Evolutionary conservation across 495 filamentous ascomycete genomes (phyloP).

Genomic region (Aspergillus homomorphus): DNA sequence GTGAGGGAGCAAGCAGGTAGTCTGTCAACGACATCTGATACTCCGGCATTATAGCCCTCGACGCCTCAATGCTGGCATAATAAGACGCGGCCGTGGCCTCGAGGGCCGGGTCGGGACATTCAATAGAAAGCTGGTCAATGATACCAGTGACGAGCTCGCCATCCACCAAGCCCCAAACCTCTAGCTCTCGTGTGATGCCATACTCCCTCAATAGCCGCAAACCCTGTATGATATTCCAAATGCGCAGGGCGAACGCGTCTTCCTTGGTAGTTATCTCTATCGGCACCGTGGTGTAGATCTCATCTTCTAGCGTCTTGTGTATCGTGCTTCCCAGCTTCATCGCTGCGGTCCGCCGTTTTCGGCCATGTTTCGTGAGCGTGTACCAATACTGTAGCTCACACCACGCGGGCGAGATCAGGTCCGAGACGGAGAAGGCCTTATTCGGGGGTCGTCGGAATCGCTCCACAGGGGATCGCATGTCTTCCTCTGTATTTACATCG

Average conservation of each 20-base stretch:
- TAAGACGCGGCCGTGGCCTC: constrained; percentile 49
- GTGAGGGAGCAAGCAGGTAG: constrained; percentile 44
- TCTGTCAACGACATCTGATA: constrained; percentile 55
- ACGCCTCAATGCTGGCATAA: constrained; percentile 35
- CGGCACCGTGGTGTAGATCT: constrained; percentile 72
- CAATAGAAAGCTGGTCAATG: constrained; percentile 81
- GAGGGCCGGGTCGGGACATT: constrained; percentile 67
- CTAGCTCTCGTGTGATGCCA: constrained; percentile 83
- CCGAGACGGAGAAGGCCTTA: constrained; percentile 84
- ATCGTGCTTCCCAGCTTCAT: constrained; percentile 79
- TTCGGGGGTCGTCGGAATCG: constrained; percentile 75
- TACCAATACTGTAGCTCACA: constrained; percentile 95
- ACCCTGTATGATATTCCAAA: constrained; percentile 94
- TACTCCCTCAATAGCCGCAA: constrained; percentile 70
- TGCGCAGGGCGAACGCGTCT: constrained; percentile 73
- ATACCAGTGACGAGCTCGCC: constrained; percentile 84
- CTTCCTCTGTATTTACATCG: constrained; percentile 18
- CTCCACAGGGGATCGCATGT: constrained; percentile 58
- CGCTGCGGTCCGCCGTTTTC: constrained; percentile 66
- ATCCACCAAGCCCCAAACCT: constrained; percentile 87
- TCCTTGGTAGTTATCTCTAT: constrained; percentile 73
- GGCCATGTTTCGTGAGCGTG: constrained; percentile 71
- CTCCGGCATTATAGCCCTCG: constrained; percentile 38
- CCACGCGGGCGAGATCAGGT: constrained; percentile 86
- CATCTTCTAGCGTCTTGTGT: constrained; percentile 79